Conservation (phyloP, 2,329 filamentous ascomycete genomes). For the Trichophyton simii region DNA sequence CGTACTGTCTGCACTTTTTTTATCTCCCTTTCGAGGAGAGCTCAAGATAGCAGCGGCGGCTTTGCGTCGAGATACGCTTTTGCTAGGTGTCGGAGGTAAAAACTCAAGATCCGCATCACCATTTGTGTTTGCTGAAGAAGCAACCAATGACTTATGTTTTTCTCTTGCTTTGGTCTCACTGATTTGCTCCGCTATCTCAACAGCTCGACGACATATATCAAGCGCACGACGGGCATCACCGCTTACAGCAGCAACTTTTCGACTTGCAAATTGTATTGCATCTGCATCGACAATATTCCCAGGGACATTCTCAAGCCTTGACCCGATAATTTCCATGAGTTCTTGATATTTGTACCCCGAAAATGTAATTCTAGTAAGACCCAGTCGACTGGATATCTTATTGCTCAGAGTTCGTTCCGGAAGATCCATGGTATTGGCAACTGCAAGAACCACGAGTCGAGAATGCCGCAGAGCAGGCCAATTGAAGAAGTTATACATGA, state of each 20-base stretch:
- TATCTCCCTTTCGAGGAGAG: not conserved
- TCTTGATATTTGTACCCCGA: constrained; percentile 95
- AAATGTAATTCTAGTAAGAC: constrained; percentile 89
- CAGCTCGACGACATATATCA: constrained; percentile 88
- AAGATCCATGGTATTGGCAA: constrained; percentile 98
- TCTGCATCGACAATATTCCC: constrained; percentile 85
- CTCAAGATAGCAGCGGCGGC: not conserved
- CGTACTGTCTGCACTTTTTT: constrained; percentile 8
- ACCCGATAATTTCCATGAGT: constrained; percentile 92
- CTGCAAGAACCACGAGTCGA: constrained; percentile 85
- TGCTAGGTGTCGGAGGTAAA: constrained; percentile 34
- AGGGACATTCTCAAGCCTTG: constrained; percentile 76
- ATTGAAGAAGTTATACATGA: constrained; percentile 99
- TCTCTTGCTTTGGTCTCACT: constrained; percentile 23
- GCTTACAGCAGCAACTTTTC: constrained; percentile 92
- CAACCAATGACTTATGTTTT: constrained; percentile 4
- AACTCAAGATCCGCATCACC: constrained; percentile 22
- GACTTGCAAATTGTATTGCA: constrained; percentile 87
- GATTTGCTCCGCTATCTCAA: constrained; percentile 83
- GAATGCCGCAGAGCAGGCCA: constrained; percentile 90
- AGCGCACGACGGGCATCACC: constrained; percentile 85
- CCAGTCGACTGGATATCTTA: constrained; percentile 88
- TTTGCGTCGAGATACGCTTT: constrained; percentile 19
- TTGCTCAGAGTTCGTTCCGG: constrained; percentile 93
- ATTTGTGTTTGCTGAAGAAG: constrained; percentile 10